These are phyloP conservation scores for Colletotrichum sp. DNA, from an alignment of 2,329 filamentous ascomycete genomes.

Conservation along the genomic window DNA sequence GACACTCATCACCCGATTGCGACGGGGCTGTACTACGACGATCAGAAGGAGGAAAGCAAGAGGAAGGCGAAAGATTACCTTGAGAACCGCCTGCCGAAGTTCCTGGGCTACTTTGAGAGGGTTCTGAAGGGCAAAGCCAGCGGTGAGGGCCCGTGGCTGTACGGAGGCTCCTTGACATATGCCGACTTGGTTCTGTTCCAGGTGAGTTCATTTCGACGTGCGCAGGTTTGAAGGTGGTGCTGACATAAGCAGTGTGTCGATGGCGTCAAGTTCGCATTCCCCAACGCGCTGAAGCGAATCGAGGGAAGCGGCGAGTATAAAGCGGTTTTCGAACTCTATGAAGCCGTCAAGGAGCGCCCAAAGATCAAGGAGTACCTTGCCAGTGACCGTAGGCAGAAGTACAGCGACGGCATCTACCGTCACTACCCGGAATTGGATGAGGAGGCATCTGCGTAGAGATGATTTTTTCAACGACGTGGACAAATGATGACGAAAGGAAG, in stretches of 20 bases:
- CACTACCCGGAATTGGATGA: conserved; percentile 76
- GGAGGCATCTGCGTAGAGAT: conserved; percentile 13
- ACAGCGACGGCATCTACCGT: conserved; percentile 71
- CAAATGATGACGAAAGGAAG: background rate
- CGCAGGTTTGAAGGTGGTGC: background rate
- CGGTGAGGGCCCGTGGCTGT: conserved; percentile 67
- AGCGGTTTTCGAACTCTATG: conserved; percentile 68
- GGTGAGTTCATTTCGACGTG: conserved; percentile 39
- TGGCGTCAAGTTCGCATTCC: conserved; percentile 71
- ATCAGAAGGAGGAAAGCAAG: conserved; percentile 73
- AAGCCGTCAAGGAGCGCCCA: conserved; percentile 65
- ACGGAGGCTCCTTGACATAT: conserved; percentile 69
- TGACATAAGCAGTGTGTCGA: conserved; percentile 50
- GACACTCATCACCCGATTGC: conserved; percentile 78
- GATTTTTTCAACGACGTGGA: background rate
- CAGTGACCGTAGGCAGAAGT: conserved; percentile 67
- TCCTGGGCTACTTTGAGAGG: conserved; percentile 72
- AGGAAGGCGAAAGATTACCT: conserved; percentile 63
- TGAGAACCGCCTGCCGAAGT: conserved; percentile 71
- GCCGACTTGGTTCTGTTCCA: conserved; percentile 79
- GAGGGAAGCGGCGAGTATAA: conserved; percentile 62
- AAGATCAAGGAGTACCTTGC: conserved; percentile 72
- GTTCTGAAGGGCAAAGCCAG: conserved; percentile 64
- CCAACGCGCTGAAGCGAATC: conserved; percentile 64
- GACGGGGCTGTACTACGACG: conserved; percentile 68